Evolutionary conservation across 148 eudicot species (phyloP).

Genomic region (Cornus suecica): DNA sequence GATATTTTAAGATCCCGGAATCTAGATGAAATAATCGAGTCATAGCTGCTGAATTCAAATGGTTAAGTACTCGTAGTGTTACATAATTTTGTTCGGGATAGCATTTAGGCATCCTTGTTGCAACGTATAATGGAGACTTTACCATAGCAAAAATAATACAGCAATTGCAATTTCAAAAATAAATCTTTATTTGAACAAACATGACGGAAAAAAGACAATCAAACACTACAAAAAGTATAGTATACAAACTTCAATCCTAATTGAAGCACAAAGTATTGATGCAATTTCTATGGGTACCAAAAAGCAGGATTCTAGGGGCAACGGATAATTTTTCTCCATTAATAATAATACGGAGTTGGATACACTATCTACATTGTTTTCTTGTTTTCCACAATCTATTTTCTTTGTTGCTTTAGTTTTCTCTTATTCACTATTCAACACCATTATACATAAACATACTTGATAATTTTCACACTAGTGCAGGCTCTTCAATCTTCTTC

Average conservation of each 20-base stretch:
- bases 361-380: not conserved
- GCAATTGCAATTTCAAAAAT: not conserved
- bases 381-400: not conserved
- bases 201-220: not conserved
- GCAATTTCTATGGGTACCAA: not conserved
- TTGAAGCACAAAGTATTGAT: not conserved
- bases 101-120: not conserved
- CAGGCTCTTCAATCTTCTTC: slow-evolving; percentile 37
- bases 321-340: not conserved
- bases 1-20: not conserved
- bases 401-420: not conserved
- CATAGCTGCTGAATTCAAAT: too few relatives aligned
- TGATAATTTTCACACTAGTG: slow-evolving; percentile 34
- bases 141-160: not conserved
- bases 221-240: not conserved
- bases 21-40: not conserved
- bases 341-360: not conserved
- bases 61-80: not conserved
- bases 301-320: too few relatives aligned
- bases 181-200: not conserved
- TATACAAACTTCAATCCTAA: not conserved
- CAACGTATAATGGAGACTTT: not conserved
- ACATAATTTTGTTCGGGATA: not conserved
- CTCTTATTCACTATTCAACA: not conserved
- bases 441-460: slow-evolving; percentile 20